These are phyloP conservation scores for Clarireedia hainanense DNA, from an alignment of 2,329 filamentous ascomycete genomes.

Conservation along the genomic window DNA sequence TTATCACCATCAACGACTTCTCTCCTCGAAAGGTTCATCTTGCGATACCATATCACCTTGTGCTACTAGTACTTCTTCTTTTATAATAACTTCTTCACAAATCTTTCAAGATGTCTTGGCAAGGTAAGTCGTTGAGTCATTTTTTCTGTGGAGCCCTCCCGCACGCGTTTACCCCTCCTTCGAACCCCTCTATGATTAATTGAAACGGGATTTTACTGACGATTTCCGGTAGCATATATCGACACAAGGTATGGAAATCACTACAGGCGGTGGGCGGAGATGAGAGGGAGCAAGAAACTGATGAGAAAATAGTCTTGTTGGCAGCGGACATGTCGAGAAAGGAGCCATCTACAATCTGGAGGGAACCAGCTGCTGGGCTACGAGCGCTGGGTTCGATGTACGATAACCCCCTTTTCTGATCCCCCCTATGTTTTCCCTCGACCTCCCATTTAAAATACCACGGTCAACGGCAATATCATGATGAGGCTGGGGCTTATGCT, in stretches of 20 bases:
- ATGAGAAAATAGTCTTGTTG: slow-evolving; percentile 58
- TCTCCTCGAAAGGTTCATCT: neutral
- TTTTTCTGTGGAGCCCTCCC: neutral
- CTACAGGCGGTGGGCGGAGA: neutral
- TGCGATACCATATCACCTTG: neutral
- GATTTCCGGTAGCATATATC: slow-evolving; percentile 44
- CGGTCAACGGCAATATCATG: neutral
- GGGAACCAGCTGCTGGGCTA: slow-evolving; percentile 75
- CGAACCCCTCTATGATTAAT: slow-evolving; percentile 3
- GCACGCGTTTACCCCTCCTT: slow-evolving; percentile 23
- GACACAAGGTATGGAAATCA: slow-evolving; percentile 46
- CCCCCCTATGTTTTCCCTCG: neutral
- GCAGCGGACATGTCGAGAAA: slow-evolving; percentile 71
- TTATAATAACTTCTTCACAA: neutral
- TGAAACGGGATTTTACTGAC: slow-evolving; percentile 9
- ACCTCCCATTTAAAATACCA: neutral
- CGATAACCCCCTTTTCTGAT: slow-evolving; percentile 9
- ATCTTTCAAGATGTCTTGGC: slow-evolving; percentile 58
- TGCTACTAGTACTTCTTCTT: neutral
- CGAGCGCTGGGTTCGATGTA: slow-evolving; percentile 53
- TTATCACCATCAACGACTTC: neutral
- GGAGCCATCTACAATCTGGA: slow-evolving; percentile 76
- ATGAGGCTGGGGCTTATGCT: neutral
- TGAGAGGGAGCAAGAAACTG: slow-evolving; percentile 13
- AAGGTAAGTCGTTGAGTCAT: slow-evolving; percentile 45